Evolutionary conservation across 176 grass and related monocot species (phyloP), one percentile per base, ranked within the genome.

Genomic region (Musa itinerans): DNA sequence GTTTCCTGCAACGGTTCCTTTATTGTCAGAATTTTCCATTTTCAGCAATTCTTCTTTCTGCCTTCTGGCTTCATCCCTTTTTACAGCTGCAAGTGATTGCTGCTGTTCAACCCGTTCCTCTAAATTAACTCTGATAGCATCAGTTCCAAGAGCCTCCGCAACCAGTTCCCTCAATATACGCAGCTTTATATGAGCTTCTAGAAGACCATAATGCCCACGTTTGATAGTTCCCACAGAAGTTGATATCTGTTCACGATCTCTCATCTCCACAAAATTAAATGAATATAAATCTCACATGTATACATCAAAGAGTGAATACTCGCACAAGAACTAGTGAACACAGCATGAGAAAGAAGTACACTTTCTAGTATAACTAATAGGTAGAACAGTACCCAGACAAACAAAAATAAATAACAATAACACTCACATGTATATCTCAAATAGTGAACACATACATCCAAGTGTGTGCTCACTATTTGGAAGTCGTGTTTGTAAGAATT

Each of bases 181-280:
- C 83, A 97, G 86, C 78, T 97, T 97, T 3, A 83, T 26, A 64
- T 76, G 56, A 78, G 67, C 75, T 48, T 89, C 74, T 65, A 93
- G 70, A 87, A 93, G 83, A 83, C 94, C 86, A 87, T 97, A 97
- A 75, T 89, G 78, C 23, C 90, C 90, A 71, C 94, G 92, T 71
- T 87, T 82, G 81, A 97, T 78, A 53, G 75, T 88, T 22, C 85
- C 78, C 50, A 97, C 12, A 63, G 79, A 48, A 83, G 16, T 65
- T 66, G 85, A 85, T 63, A 92, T 84, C 57, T 87, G 78, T 66
- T 82, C 83, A 27, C 76, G 81, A 75, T 67, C 76, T 74, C 57
- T 71, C 86, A 89, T 84, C 69, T 93, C 88, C 76, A 97, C 59
- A 80, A 93, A 97, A 77, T 89, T 80, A 63, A 78, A 90, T 48